Evolutionary conservation across 495 filamentous ascomycete genomes (phyloP).

Genomic region (Aspergillus nanangensis): DNA sequence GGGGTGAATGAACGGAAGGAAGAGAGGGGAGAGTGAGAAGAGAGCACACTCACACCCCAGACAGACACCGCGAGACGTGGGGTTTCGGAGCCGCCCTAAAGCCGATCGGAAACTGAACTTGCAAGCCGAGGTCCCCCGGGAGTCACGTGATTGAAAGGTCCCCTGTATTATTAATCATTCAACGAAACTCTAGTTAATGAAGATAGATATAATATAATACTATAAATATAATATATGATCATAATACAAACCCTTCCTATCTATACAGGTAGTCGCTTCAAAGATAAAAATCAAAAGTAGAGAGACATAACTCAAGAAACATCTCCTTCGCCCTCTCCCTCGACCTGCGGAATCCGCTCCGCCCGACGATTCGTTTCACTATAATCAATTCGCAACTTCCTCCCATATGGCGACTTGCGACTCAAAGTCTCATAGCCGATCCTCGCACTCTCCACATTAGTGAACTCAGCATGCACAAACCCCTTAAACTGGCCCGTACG

Average conservation of each 20-base stretch:
- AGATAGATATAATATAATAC: background rate
- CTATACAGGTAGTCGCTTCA: no score
- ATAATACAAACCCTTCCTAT: background rate
- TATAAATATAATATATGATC: background rate
- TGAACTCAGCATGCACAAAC: conserved; percentile 88
- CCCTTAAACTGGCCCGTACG: conserved; percentile 82
- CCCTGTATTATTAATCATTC: no score
- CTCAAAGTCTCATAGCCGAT: conserved; percentile 52
- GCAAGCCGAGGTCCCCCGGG: conserved; percentile 30
- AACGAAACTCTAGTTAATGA: background rate
- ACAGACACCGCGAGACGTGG: conserved; percentile 21
- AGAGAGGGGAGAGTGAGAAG: conserved; percentile 3
- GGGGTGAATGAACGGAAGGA: background rate
- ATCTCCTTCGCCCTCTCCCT: background rate
- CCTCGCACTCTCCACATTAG: conserved; percentile 56
- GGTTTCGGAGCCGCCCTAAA: conserved; percentile 27
- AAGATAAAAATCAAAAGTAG: background rate
- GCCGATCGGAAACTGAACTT: conserved; percentile 14
- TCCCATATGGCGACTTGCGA: conserved; percentile 58
- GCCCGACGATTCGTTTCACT: conserved; percentile 11
- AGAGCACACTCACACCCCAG: background rate
- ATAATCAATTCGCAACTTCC: conserved; percentile 64
- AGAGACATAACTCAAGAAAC: background rate
- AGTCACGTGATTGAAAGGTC: conserved; percentile 25
- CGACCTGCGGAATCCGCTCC: background rate